Base-by-base conservation (phyloP, 352 stramenopile genomes). In the Elongisporangium anandrum region DNA sequence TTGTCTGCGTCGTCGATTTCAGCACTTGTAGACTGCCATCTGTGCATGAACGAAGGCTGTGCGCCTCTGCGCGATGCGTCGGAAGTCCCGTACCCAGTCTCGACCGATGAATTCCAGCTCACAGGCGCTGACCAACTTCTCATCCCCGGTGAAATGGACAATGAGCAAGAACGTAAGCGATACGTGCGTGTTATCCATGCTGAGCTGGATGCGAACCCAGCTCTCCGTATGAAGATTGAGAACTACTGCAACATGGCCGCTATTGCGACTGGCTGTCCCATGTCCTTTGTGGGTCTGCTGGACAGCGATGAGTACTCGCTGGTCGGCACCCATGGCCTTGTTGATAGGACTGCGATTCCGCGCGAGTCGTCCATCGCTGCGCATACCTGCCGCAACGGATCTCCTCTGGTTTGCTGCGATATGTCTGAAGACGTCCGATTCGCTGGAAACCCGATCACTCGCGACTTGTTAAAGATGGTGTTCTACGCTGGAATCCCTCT, bases 401-500 rank as follows among this genome's bases (percentile, higher is more conserved):
- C 64, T 2, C 68, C 79, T 15, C 68, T 94, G 13, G 79, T 92
- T 17, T 93, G 83, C 54, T 77, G 75, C 21, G 81, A 94, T 58
- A 59, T 90, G 51, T 68, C 60, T 23, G 66, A 50, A 20, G 85
- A 94, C 55, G 61, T 92, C 0, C 85, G 85, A 17, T 94, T 94
- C 50, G 57, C 72, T 0, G 68, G 64, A 5, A 94, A 93, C 57
- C 60, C 69, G 48, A 90, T 75, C 71, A 74, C 78, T 39, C 68
- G 74, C 20, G 70, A 89, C 39, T 41, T 59, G 41, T 60, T 87
- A 4, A 69, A 72, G 23, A 67, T 77, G 10, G 61, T 59, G 1
- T 95, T 96, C 49, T 95, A 96, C 56, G 85, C 82, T 1, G 88
- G 85, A 15, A 93, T 93, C 45, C 88, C 88, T 20, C 50, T 95